phyloP scores from a whole-genome alignment of 345 rosid species.

The Eutrema japonicum region DNA sequence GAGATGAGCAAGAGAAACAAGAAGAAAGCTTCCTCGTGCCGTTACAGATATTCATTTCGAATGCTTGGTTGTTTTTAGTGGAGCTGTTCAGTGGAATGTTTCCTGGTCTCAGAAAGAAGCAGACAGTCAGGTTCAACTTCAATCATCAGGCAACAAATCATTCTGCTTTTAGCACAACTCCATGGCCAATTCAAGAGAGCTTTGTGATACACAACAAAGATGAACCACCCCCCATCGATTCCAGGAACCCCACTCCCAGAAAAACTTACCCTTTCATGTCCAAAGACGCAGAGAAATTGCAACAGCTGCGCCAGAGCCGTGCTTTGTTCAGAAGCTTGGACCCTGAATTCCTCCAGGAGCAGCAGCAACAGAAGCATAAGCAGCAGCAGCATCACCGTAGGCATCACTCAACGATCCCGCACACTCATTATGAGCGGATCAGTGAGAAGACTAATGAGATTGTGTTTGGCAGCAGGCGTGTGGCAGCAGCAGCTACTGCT shows the following conservation, averaged over 20 bases:
- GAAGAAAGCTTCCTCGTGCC: constrained; percentile 82
- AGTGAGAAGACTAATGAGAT: constrained; percentile 69
- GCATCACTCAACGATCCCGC: constrained; percentile 64
- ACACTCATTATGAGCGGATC: constrained; percentile 69
- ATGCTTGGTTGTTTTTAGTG: constrained; percentile 54
- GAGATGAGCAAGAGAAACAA: constrained; percentile 70
- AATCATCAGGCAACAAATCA: constrained; percentile 49
- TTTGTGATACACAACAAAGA: constrained; percentile 66
- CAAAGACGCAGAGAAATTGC: constrained; percentile 82
- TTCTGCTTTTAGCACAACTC: constrained; percentile 47
- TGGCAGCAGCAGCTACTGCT: constrained; percentile 48
- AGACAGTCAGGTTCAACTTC: constrained; percentile 57
- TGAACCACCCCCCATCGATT: constrained; percentile 79
- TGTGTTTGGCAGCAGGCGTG: constrained; percentile 62
- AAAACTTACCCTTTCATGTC: constrained; percentile 94
- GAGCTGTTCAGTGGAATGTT: constrained; percentile 74
- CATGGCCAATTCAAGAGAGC: constrained; percentile 92
- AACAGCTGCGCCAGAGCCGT: constrained; percentile 76
- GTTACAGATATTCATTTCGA: constrained; percentile 57
- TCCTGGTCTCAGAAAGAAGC: constrained; percentile 63
- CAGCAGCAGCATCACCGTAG: constrained; percentile 61
- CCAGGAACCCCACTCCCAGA: constrained; percentile 75
- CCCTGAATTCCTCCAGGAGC: constrained; percentile 53
- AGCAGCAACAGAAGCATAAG: constrained; percentile 53
- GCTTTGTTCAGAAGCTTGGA: constrained; percentile 74